Base-by-base conservation (phyloP, 805 yeast genomes). In the Teunomyces cretensis region DNA sequence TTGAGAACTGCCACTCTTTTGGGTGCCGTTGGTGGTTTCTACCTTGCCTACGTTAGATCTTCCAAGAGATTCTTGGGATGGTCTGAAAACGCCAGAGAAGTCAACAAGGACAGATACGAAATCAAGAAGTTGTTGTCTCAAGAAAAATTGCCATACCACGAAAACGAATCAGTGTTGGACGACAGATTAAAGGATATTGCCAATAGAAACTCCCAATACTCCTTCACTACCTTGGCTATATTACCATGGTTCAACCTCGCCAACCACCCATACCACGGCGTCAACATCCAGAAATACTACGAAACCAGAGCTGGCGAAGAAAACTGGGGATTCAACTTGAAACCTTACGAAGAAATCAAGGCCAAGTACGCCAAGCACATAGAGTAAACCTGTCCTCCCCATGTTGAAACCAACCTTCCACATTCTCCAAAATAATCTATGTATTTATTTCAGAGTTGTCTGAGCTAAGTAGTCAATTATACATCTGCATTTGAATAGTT, bases 181-280 rank as follows among this genome's bases (percentile, higher is more conserved):
- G 85, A 81, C 48, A 79, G 88, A 72, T 65, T 84, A 57, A 88
- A 87, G 64, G 86, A 81, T 54, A 75, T 85, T 51, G 81, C 96
- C 48, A 80, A 86, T 56, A 78, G 89, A 70, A 85, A 86, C 74
- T 84, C 94, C 17, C 85, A 83, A 54, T 81, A 81, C 60, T 80
- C 95, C 6, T 81, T 80, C 58, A 64, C 80, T 46, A 68, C 74
- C 44, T 61, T 83, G 55, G 78, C 81, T 45, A 60, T 86, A 49
- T 64, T 88, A 56, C 96, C 96, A 17, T 83, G 89, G 88, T 87
- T 88, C 74, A 88, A 88, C 68, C 70, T 86, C 50, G 89, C 82
- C 39, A 69, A 81, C 62, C 96, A 88, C 65, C 89, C 87, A 54
- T 83, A 81, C 70, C 96, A 88, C 65, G 94, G 92, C 19, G 81